Base-by-base conservation (phyloP, 2,329 filamentous ascomycete species). In the Botrytis porri region DNA sequence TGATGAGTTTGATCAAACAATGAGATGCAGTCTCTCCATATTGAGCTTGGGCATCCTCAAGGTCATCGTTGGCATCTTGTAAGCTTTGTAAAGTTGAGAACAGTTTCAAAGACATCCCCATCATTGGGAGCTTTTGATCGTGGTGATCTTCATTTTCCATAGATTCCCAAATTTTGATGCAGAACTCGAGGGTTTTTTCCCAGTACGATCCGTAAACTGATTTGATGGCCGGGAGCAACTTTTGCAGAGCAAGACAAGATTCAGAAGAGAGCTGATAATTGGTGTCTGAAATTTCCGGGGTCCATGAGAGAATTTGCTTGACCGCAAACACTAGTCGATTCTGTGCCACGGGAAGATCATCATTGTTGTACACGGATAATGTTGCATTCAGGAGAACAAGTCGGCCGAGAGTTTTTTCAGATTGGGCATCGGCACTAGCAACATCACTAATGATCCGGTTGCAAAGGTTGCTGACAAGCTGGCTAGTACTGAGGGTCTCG, bases 151-250 rank as follows among this genome's bases (percentile, higher is more conserved):
- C 74, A 48, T 73, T 81, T 18, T 80, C 80, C 0, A 83, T 85
- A 5, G 84, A 83, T 4, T 84, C 82, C 89, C 91, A 93, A 0
- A 89, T 82, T 12, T 83, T 82, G 18, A 86, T 83, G 74, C 91
- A 88, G 67, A 89, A 88, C 48, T 88, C 84, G 29, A 94, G 82
- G 0, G 87, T 82, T 65, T 87, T 87, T 69, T 90, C 87, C 96
- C 96, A 99, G 79, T 97, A 93, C 0, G 92, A 89, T 0, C 95
- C 96, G 78, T 97, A 98, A 1, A 97, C 89, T 64, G 94, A 92
- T 73, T 89, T 88, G 77, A 98, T 91, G 59, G 87, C 88, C 2
- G 93, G 93, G 0, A 98, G 82, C 5, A 97, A 83, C 5, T 84
- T 82, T 2, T 88, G 83, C 70, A 93, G 79, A 74, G 85, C 85